Conservation (phyloP, 129 eudicot species). For the carrot (Daucus carota) region DNA sequence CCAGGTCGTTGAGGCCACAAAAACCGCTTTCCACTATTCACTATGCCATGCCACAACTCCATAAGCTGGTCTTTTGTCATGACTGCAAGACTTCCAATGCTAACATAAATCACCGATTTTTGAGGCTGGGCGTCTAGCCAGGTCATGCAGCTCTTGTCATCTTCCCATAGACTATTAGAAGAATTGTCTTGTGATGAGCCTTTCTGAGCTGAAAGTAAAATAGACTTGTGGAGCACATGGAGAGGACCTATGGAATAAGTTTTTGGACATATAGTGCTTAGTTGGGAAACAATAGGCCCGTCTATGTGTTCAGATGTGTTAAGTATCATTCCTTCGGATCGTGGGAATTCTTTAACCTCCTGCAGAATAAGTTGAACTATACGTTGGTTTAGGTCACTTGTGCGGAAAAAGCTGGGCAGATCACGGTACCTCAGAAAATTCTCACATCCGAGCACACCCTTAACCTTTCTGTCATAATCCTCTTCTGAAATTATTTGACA, state of each 20-base stretch:
- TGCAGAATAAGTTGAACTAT: conserved; percentile 4
- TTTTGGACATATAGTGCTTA: conserved; percentile 5
- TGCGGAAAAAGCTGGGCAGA: conserved; percentile 47
- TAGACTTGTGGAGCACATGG: conserved; percentile 19
- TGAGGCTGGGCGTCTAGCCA: conserved; percentile 32
- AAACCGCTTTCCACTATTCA: conserved; percentile 33
- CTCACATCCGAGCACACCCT: conserved; percentile 44
- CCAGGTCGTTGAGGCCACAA: conserved; percentile 46
- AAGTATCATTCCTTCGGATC: conserved; percentile 23
- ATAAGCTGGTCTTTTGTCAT: conserved; percentile 30
- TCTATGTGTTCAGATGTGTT: conserved; percentile 40
- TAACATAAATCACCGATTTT: conserved; percentile 31
- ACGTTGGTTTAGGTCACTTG: conserved; percentile 6
- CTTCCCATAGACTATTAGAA: conserved; percentile 28
- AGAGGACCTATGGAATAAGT: conserved; percentile 29
- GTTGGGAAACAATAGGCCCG: conserved; percentile 21
- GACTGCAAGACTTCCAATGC: conserved; percentile 33
- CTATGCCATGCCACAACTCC: conserved; percentile 60
- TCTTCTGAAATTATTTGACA: conserved; percentile 19
- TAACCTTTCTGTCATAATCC: conserved; percentile 32
- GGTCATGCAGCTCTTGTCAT: conserved; percentile 26
- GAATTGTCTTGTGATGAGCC: conserved; percentile 6
- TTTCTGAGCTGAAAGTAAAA: not conserved
- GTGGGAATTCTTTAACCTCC: not conserved
- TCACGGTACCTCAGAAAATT: conserved; percentile 45